phyloP scores from a whole-genome alignment of 306 rosid genomes.

The Benincasa hispida region DNA sequence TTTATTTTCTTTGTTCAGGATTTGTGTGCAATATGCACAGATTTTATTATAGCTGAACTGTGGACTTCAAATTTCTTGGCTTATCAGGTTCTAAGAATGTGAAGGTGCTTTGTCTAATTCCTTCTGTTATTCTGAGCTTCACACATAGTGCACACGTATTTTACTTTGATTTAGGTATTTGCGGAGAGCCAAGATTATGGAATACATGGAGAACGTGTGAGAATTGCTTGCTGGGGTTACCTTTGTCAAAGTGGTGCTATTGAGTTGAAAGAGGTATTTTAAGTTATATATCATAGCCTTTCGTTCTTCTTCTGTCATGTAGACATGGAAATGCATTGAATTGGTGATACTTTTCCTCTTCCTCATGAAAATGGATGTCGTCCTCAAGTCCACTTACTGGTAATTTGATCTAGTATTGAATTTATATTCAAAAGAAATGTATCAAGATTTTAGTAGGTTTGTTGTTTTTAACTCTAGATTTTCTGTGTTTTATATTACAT shows the following conservation, averaged over 20 bases:
- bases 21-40: slow-evolving; percentile 88
- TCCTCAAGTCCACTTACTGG: slow-evolving; percentile 1
- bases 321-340: neutral
- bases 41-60: slow-evolving; percentile 82
- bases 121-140: neutral
- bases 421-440: neutral
- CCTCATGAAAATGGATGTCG: neutral
- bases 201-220: slow-evolving; percentile 85
- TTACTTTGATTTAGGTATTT: slow-evolving; percentile 50
- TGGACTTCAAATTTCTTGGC: slow-evolving; percentile 97
- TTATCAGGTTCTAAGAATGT: slow-evolving; percentile 68
- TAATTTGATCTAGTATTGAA: neutral
- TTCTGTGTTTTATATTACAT: neutral
- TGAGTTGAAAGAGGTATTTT: slow-evolving; percentile 90
- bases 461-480: neutral
- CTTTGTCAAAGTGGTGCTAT: slow-evolving; percentile 98
- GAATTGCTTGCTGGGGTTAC: slow-evolving; percentile 99
- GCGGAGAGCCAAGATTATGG: slow-evolving; percentile 97
- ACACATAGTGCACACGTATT: slow-evolving; percentile 12
- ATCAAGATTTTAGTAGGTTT: neutral
- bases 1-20: slow-evolving; percentile 43
- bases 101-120: slow-evolving; percentile 15
- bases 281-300: neutral
- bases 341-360: neutral
- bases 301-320: neutral